A percentile compares a stretch with the other conserved stretches of the same genome.
phyloP scores from a whole-genome alignment of 495 filamentous ascomycete genomes.

The Evansstolkia leycettana region DNA sequence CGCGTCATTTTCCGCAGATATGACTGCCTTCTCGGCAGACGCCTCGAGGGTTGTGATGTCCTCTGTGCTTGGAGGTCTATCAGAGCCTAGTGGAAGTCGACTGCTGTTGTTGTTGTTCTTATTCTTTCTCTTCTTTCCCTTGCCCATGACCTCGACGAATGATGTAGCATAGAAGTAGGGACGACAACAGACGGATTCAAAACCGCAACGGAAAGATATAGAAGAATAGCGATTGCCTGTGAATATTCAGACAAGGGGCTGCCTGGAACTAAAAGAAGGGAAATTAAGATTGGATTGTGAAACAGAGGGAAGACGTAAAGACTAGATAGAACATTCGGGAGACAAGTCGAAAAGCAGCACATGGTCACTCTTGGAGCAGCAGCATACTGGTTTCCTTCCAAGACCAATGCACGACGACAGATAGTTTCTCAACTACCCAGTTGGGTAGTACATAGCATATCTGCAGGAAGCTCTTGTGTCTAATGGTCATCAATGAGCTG shows the following conservation, averaged over 20 bases:
- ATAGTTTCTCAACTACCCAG: constrained; percentile 8
- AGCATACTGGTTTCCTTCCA: no score
- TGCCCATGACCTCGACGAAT: constrained; percentile 20
- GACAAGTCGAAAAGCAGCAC: no score
- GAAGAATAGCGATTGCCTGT: no score
- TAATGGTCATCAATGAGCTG: constrained; percentile 28
- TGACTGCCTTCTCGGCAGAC: constrained; percentile 17
- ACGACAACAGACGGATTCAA: no score
- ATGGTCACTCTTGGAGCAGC: no score
- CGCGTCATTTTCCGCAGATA: constrained; percentile 22
- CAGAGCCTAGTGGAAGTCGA: constrained; percentile 6
- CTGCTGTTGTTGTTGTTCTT: constrained; percentile 24
- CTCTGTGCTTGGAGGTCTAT: constrained; percentile 11
- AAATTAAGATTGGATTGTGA: no score
- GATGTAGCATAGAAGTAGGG: no score
- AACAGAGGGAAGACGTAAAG: no score
- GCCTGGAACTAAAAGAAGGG: no score
- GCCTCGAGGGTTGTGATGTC: constrained; percentile 7
- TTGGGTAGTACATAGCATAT: constrained; percentile 16
- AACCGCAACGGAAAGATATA: no score
- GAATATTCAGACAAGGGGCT: no score
- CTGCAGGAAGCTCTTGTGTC: constrained; percentile 17
- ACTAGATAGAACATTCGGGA: no score
- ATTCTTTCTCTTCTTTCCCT: constrained; percentile 19
- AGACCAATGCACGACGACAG: constrained; percentile 10